Evolutionary conservation across 371 early-diverging fungal genomes (phyloP).

Genomic region (Chytridiales sp.): DNA sequence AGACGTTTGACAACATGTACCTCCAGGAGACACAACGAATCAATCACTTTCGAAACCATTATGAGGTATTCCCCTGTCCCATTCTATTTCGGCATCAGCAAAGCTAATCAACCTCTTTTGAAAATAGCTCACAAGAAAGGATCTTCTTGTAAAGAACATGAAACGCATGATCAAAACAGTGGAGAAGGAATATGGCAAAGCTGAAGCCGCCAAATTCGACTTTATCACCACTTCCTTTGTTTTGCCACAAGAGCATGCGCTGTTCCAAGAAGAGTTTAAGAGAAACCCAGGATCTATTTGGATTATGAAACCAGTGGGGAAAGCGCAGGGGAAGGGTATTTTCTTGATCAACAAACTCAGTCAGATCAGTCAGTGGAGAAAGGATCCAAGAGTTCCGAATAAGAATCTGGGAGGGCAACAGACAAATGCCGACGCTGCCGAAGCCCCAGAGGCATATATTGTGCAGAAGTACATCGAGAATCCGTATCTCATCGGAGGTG

Average conservation of each 20-base stretch:
- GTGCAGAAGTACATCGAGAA: slow-evolving; percentile 62
- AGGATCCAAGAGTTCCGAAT: slow-evolving; percentile 36
- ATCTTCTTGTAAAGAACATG: slow-evolving; percentile 61
- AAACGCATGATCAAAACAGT: slow-evolving; percentile 58
- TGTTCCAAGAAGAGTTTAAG: slow-evolving; percentile 63
- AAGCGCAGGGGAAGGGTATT: slow-evolving; percentile 63
- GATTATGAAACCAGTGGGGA: slow-evolving; percentile 67
- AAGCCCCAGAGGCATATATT: slow-evolving; percentile 61
- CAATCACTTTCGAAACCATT: slow-evolving; percentile 63
- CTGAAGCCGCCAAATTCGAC: slow-evolving; percentile 51
- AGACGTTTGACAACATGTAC: slow-evolving; percentile 55
- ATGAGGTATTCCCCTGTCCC: slow-evolving; percentile 43
- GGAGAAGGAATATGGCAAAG: slow-evolving; percentile 53
- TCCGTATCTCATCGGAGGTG: slow-evolving; percentile 58
- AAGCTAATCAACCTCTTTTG: too few species aligned
- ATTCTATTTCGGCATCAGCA: too few species aligned
- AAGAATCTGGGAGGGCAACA: slow-evolving; percentile 6
- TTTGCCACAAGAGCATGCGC: slow-evolving; percentile 57
- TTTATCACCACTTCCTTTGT: slow-evolving; percentile 56
- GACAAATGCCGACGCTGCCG: slow-evolving; percentile 11
- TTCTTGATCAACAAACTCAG: slow-evolving; percentile 58
- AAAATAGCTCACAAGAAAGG: slow-evolving; percentile 56
- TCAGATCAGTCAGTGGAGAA: slow-evolving; percentile 55
- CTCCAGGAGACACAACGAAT: slow-evolving; percentile 54
- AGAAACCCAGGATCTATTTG: slow-evolving; percentile 52